These are phyloP conservation scores for Phytophthora parvispora DNA, from an alignment of 352 stramenopile genomes.

Conservation along the genomic window DNA sequence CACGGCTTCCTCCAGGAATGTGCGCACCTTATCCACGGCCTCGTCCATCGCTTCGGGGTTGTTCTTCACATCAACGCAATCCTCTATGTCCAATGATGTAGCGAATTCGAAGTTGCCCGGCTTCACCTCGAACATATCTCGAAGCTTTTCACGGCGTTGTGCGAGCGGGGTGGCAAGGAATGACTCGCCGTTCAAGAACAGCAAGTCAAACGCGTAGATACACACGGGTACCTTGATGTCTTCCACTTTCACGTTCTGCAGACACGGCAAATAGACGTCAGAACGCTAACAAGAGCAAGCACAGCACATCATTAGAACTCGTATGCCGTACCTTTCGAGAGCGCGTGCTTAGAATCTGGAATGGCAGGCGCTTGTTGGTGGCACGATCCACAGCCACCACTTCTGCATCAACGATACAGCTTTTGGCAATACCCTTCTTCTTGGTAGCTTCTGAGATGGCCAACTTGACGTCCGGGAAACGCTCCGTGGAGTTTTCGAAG, in stretches of 20 bases:
- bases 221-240: constrained; percentile 94
- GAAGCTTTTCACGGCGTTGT: constrained; percentile 94
- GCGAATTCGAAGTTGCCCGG: constrained; percentile 97
- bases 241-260: constrained; percentile 82
- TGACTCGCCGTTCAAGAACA: constrained; percentile 98
- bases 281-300: not conserved
- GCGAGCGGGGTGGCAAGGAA: constrained; percentile 92
- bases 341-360: constrained; percentile 99
- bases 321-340: constrained; percentile 89
- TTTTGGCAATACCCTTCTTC: constrained; percentile 62
- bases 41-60: constrained; percentile 90
- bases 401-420: constrained; percentile 99
- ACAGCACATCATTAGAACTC: not conserved
- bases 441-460: constrained; percentile 75
- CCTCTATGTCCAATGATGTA: constrained; percentile 90
- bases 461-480: constrained; percentile 95
- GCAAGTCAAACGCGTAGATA: constrained; percentile 99
- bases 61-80: constrained; percentile 89
- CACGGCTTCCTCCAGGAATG: constrained; percentile 97
- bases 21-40: constrained; percentile 81
- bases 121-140: constrained; percentile 93
- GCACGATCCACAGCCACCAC: constrained; percentile 98
- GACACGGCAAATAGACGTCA: constrained; percentile 1
- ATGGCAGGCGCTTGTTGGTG: constrained; percentile 98
- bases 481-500: constrained; percentile 98